Evolutionary conservation across 1,139 yeast genomes (phyloP), one percentile per base, ranked within the genome.

Genomic region (Saccharomyces hybrid): DNA sequence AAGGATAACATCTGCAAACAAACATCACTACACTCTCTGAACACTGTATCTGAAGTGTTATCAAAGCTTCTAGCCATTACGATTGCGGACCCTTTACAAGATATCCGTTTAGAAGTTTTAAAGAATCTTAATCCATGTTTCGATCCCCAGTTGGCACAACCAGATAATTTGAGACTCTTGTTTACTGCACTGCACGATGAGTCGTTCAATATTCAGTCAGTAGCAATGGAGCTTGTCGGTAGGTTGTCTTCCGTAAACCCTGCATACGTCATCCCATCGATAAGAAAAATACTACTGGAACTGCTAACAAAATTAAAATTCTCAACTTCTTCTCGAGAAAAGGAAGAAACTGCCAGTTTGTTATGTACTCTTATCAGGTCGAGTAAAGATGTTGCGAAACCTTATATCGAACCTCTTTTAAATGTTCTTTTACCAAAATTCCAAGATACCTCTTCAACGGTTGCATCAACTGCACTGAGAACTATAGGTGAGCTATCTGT

Each of bases 111-210:
- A 11, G 93, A 88, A 57, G 90, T 95, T 0, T 74, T 95, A 55
- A 78, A 79, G 51, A 80, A 93, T 49, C 74, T 95, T 48, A 88
- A 88, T 44, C 81, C 84, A 2, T 78, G 80, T 56, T 86, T 93
- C 65, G 97, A 93, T 64, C 88, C 97, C 0, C 99, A 93, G 64
- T 73, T 95, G 49, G 89, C 98, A 0, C 98, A 93, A 69, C 96
- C 97, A 0, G 96, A 87, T 58, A 90, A 90, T 65, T 95, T 91
- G 23, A 78, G 89, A 55, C 73, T 91, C 27, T 74, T 95, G 38
- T 88, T 93, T 64, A 88, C 91, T 76, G 95, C 97, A 0, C 75
- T 93, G 55, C 88, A 95, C 66, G 99, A 95, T 70, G 99, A 91
- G 69, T 81, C 81, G 1, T 93, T 93, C 67, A 82, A 81, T 11